Evolutionary conservation across 495 filamentous ascomycete genomes (phyloP).

Genomic region (Parathielavia hyrcaniae): DNA sequence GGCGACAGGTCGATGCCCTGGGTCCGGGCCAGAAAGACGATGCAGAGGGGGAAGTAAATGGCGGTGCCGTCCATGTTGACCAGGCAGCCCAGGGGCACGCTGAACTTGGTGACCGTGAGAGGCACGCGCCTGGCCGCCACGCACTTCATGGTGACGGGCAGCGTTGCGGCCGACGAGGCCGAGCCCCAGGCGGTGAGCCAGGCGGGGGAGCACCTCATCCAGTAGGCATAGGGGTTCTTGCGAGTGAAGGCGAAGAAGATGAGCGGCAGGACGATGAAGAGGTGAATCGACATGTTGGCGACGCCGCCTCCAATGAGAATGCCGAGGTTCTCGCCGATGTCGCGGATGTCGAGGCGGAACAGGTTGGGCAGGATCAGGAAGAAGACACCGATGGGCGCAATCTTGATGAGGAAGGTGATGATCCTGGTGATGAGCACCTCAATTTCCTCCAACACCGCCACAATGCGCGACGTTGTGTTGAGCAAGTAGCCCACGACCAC

Average conservation of each 20-base stretch:
- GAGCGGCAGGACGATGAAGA: constrained; percentile 28
- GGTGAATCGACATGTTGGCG: constrained; percentile 25
- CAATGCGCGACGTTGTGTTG: constrained; percentile 15
- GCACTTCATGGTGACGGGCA: constrained; percentile 27
- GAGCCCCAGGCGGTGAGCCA: constrained; percentile 34
- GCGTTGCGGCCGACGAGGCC: constrained; percentile 27
- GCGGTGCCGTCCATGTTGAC: constrained; percentile 33
- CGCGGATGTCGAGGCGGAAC: constrained; percentile 27
- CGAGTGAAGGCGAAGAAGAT: constrained; percentile 24
- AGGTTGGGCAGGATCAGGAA: constrained; percentile 35
- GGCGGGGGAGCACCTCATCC: constrained; percentile 25
- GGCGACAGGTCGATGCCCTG: constrained; percentile 26
- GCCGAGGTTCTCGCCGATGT: constrained; percentile 30
- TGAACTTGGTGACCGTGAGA: constrained; percentile 24
- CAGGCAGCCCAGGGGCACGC: constrained; percentile 27
- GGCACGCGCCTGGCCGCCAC: constrained; percentile 18
- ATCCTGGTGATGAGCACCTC: constrained; percentile 30
- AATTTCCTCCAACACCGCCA: constrained; percentile 24
- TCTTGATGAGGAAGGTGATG: constrained; percentile 33
- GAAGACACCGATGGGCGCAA: constrained; percentile 34
- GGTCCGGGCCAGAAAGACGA: constrained; percentile 32
- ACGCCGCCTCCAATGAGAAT: constrained; percentile 29
- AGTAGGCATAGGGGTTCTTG: constrained; percentile 28
- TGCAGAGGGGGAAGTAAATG: constrained; percentile 7
- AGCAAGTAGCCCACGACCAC: constrained; percentile 27